phyloP scores from a whole-genome alignment of 1,284 basidiomycete genomes.

The Cutaneotrichosporon dermatis region DNA sequence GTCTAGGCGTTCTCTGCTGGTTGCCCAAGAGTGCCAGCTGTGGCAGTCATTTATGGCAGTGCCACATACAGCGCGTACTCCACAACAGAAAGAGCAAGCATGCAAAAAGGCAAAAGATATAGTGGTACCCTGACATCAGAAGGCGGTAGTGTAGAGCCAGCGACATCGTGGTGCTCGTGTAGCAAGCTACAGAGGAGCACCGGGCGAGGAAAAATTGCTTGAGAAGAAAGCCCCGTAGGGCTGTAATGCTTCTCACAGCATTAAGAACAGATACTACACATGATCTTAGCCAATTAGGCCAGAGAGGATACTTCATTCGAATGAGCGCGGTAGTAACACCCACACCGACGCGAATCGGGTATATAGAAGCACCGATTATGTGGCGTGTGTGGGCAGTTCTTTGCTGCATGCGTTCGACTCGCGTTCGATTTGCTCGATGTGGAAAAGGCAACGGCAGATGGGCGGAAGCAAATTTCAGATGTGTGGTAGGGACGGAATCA shows the following conservation, averaged over 20 bases:
- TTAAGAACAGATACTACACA: constrained; percentile 51
- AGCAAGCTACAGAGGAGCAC: constrained; percentile 22
- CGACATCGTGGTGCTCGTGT: constrained; percentile 21
- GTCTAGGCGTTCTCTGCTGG: too few species aligned
- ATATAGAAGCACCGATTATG: too few species aligned
- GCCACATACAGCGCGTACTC: too few species aligned
- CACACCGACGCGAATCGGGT: not conserved
- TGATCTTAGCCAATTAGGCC: constrained; percentile 51
- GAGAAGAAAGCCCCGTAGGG: constrained; percentile 39
- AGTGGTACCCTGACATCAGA: constrained; percentile 24
- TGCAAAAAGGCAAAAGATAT: constrained; percentile 4
- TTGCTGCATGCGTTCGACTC: too few species aligned
- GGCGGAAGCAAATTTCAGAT: too few species aligned
- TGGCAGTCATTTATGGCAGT: too few species aligned
- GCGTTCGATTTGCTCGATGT: too few species aligned
- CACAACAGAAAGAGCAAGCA: too few species aligned
- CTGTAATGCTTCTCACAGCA: constrained; percentile 41
- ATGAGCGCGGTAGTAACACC: not conserved
- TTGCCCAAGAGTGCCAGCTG: too few species aligned
- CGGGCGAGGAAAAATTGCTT: constrained; percentile 36
- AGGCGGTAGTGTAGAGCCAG: constrained; percentile 26
- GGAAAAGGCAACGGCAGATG: too few species aligned
- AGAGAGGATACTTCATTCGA: constrained; percentile 38
- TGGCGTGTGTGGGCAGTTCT: too few species aligned
- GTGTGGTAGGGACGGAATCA: too few species aligned